These are phyloP conservation scores for Xylaria scruposa DNA, from an alignment of 495 filamentous ascomycete species.

Conservation along the genomic window DNA sequence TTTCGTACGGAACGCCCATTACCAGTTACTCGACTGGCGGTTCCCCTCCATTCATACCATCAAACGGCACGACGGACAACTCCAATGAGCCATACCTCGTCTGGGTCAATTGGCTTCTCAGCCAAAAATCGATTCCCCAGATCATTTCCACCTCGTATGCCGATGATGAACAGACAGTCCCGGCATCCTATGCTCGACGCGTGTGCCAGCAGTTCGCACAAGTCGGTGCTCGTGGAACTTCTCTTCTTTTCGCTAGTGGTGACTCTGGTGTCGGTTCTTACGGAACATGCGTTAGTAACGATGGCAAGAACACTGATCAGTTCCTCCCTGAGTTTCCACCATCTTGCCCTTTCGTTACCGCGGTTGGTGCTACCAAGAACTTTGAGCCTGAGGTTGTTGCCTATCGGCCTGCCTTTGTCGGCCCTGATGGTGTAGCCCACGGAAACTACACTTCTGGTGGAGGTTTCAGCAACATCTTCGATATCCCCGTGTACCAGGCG, in stretches of 20 bases:
- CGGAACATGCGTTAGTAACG: slow-evolving; percentile 67
- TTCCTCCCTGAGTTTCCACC: slow-evolving; percentile 77
- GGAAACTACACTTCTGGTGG: slow-evolving; percentile 59
- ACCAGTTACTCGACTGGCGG: slow-evolving; percentile 53
- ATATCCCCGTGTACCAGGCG: slow-evolving; percentile 66
- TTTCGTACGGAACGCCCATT: slow-evolving; percentile 44
- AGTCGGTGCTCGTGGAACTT: slow-evolving; percentile 78
- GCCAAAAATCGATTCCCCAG: slow-evolving; percentile 64
- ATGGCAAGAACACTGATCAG: slow-evolving; percentile 69
- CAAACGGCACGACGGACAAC: slow-evolving; percentile 48
- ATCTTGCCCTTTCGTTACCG: slow-evolving; percentile 75
- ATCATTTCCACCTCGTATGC: slow-evolving; percentile 82
- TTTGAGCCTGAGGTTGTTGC: slow-evolving; percentile 66
- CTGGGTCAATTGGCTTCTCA: slow-evolving; percentile 65
- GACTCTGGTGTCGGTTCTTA: slow-evolving; percentile 72
- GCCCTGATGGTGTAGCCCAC: slow-evolving; percentile 33
- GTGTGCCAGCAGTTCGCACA: slow-evolving; percentile 72
- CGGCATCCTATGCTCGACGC: slow-evolving; percentile 66
- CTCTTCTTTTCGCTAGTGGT: slow-evolving; percentile 75
- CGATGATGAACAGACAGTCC: slow-evolving; percentile 80
- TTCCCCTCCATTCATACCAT: slow-evolving; percentile 43
- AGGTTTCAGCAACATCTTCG: slow-evolving; percentile 74
- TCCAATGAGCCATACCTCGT: slow-evolving; percentile 82
- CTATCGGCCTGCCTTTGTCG: slow-evolving; percentile 40
- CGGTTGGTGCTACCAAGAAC: slow-evolving; percentile 71